Percentiles rank a stretch among this genome's conserved stretches.
phyloP scores from a whole-genome alignment of 106 monocot genomes.

The Dendrobium huoshanense region DNA sequence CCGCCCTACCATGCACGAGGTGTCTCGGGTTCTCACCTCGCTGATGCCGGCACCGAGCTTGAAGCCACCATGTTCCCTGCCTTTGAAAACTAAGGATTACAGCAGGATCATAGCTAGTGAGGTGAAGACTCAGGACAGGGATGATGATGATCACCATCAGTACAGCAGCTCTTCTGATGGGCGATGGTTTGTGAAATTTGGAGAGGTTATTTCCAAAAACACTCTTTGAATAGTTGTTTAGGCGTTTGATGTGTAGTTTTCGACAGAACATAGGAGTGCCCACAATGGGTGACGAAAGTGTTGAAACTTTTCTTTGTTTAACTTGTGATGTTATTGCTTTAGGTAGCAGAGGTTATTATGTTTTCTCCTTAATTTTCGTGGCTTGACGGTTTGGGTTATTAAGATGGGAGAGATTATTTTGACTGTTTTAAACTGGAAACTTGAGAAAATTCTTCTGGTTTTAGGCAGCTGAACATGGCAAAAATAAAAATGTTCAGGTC shows the following conservation, averaged over 20 bases:
- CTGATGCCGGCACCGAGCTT: slow-evolving; percentile 43
- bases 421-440: too few species aligned
- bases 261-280: too few species aligned
- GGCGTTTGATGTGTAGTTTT: not conserved
- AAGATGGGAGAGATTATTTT: too few species aligned
- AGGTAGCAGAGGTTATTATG: not conserved
- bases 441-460: too few species aligned
- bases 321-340: not conserved
- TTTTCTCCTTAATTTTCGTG: not conserved
- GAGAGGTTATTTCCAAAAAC: slow-evolving; percentile 87
- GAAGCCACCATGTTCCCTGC: slow-evolving; percentile 29
- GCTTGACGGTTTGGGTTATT: not conserved
- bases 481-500: too few species aligned
- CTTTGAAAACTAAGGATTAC: slow-evolving; percentile 37
- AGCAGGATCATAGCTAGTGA: slow-evolving; percentile 19
- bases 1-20: slow-evolving; percentile 87
- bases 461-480: too few species aligned
- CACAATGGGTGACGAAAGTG: not conserved
- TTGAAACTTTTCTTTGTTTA: not conserved
- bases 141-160: not conserved
- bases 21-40: slow-evolving; percentile 58
- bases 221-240: slow-evolving; percentile 28
- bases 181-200: slow-evolving; percentile 85
- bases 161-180: slow-evolving; percentile 61
- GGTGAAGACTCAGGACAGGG: not conserved